These are phyloP conservation scores for Holtermanniella nyarrowii DNA, from an alignment of 768 basidiomycete species.

Conservation along the genomic window DNA sequence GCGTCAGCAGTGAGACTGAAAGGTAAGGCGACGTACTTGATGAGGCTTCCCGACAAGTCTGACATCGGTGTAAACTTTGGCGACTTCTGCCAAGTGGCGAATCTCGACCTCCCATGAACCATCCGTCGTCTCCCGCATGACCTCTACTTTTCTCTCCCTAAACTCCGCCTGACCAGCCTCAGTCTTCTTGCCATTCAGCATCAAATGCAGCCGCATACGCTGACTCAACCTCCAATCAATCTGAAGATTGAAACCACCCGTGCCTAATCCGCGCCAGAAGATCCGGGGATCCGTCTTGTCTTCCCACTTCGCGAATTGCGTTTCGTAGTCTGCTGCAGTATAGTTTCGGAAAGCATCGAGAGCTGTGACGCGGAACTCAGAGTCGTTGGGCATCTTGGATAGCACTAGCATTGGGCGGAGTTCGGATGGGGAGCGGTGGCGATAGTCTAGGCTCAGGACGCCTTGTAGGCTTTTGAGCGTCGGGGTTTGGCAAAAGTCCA, in stretches of 20 bases:
- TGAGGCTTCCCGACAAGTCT: conserved; percentile 48
- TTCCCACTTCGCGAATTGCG: conserved; percentile 34
- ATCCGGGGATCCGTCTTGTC: conserved; percentile 42
- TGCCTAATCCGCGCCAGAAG: conserved; percentile 44
- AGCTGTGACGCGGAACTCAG: conserved; percentile 32
- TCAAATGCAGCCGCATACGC: conserved; percentile 41
- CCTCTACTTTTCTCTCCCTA: conserved; percentile 28
- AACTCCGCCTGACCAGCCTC: conserved; percentile 38
- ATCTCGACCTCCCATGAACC: conserved; percentile 18
- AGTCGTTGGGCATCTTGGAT: conserved; percentile 37
- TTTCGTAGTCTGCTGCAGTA: conserved; percentile 15
- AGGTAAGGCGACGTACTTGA: conserved; percentile 21
- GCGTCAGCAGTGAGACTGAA: background rate
- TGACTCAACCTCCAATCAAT: conserved; percentile 42
- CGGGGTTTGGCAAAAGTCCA: conserved; percentile 39
- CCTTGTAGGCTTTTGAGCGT: conserved; percentile 36
- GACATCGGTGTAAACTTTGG: conserved; percentile 54
- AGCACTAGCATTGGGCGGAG: conserved; percentile 35
- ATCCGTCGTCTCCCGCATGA: conserved; percentile 36
- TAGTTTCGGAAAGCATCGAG: conserved; percentile 37
- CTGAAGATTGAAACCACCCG: conserved; percentile 42
- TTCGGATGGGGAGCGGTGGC: conserved; percentile 30
- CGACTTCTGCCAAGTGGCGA: conserved; percentile 34
- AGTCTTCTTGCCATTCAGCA: conserved; percentile 36
- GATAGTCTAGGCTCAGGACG: conserved; percentile 36